phyloP scores from a whole-genome alignment of 129 eudicot genomes.

The Lactuca saligna region DNA sequence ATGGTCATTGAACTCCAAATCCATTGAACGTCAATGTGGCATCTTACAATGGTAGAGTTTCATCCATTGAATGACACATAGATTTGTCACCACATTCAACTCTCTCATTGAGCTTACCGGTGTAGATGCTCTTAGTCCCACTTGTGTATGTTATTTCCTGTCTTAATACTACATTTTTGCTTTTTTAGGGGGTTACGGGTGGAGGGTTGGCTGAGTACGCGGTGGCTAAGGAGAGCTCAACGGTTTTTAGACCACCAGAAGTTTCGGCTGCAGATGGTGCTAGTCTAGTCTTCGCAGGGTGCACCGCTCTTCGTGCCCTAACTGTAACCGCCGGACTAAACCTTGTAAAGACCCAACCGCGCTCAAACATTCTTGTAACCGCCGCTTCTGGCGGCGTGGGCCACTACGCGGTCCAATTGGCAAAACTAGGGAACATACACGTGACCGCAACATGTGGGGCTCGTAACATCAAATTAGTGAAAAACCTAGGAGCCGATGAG shows the following conservation, averaged over 20 bases:
- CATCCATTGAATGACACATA: too few relatives aligned
- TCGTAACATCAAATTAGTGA: slow-evolving; percentile 57
- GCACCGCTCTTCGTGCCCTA: slow-evolving; percentile 55
- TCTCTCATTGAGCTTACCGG: too few relatives aligned
- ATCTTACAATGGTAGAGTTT: too few relatives aligned
- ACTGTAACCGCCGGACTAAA: slow-evolving; percentile 43
- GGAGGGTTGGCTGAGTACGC: slow-evolving; percentile 67
- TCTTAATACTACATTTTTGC: too few relatives aligned
- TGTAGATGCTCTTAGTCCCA: too few relatives aligned
- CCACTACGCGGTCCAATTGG: slow-evolving; percentile 67
- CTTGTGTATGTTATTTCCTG: neutral
- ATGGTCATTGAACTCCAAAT: too few relatives aligned
- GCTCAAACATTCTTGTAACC: slow-evolving; percentile 49
- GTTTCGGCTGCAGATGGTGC: slow-evolving; percentile 60
- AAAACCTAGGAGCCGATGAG: slow-evolving; percentile 62
- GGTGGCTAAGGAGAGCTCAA: slow-evolving; percentile 42
- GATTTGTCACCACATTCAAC: too few relatives aligned
- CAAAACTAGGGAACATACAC: slow-evolving; percentile 59
- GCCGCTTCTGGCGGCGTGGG: slow-evolving; percentile 75
- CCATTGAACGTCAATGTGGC: too few relatives aligned
- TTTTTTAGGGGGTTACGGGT: slow-evolving; percentile 41
- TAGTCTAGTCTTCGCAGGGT: slow-evolving; percentile 47
- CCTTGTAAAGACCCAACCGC: slow-evolving; percentile 47
- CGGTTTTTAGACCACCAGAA: slow-evolving; percentile 51
- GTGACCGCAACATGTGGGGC: slow-evolving; percentile 71